These are phyloP conservation scores for Tetracladium maxilliforme DNA, from an alignment of 2,329 filamentous ascomycete genomes.

Conservation along the genomic window DNA sequence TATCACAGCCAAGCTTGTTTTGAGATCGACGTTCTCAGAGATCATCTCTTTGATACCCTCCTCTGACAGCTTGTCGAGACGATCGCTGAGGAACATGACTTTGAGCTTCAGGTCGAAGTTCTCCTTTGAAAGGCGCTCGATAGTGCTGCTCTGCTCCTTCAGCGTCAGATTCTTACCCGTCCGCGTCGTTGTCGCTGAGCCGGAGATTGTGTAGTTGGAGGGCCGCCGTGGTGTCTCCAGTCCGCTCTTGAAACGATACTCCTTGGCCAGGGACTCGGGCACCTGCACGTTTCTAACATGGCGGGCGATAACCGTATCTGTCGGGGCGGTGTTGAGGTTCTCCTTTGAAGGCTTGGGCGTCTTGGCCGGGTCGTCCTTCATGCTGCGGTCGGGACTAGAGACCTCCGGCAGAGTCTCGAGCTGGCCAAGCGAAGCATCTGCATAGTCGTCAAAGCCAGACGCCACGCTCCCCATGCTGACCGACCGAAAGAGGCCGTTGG, in stretches of 20 bases:
- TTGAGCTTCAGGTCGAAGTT: slow-evolving; percentile 97
- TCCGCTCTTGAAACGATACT: slow-evolving; percentile 66
- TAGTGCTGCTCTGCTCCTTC: slow-evolving; percentile 95
- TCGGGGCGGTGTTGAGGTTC: slow-evolving; percentile 45
- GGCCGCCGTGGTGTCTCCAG: slow-evolving; percentile 41
- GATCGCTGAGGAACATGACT: slow-evolving; percentile 91
- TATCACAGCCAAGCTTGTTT: slow-evolving; percentile 75
- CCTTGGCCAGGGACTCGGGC: slow-evolving; percentile 72
- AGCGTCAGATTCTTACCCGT: slow-evolving; percentile 65
- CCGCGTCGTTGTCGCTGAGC: slow-evolving; percentile 33
- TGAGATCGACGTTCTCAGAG: slow-evolving; percentile 89
- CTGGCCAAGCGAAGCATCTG: slow-evolving; percentile 33
- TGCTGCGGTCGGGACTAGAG: no score
- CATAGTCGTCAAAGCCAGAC: slow-evolving; percentile 51
- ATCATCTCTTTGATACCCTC: slow-evolving; percentile 98
- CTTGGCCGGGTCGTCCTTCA: slow-evolving; percentile 35
- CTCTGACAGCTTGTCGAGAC: slow-evolving; percentile 83
- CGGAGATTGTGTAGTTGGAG: slow-evolving; percentile 34
- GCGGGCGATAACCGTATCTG: slow-evolving; percentile 77
- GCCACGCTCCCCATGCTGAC: slow-evolving; percentile 84
- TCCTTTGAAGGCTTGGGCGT: slow-evolving; percentile 34
- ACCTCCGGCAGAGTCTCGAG: no score
- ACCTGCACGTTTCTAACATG: slow-evolving; percentile 85
- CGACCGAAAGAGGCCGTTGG: slow-evolving; percentile 51
- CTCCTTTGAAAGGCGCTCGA: slow-evolving; percentile 90